Evolutionary conservation across 345 rosid genomes (phyloP), one percentile per base, ranked within the genome.

Genomic region (Atalantia buxifolia): DNA sequence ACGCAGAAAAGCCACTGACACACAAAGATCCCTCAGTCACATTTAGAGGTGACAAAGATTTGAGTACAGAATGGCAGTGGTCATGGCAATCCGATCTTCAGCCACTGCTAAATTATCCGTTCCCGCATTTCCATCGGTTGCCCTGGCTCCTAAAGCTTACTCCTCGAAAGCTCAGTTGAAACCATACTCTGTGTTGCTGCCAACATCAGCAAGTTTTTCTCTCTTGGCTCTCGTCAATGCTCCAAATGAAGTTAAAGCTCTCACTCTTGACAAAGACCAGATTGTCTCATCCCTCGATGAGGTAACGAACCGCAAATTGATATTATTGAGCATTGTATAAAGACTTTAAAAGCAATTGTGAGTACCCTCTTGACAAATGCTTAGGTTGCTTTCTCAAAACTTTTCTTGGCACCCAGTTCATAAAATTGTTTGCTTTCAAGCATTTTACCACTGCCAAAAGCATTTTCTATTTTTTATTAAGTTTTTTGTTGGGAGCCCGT

Each of bases 241-340:
- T 77, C 92, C 89, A 7, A 75, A 50, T 76, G 92, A 93, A 79
- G 97, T 97, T 75, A 86, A 87, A 78, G 94, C 95, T 35, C 73
- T 88, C 81, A 78, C 87, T 84, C 81, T 93, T 73, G 72, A 89
- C 82, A 95, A 92, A 77, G 99, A 93, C 83, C 97, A 92, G 89
- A 92, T 93, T 81, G 89, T 90, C 83, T 93, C 99, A 45, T 92
- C 95, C 62, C 79, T 95, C 82, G 84, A 88, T 64, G 88, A 92
- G 84, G 99, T 95, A 86, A 80, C 77, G 48, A 35, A 31, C 14
- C 14, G 45, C 22, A 25, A 53, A 53, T 50, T 64, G 7, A 16
- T 42, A 38, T 64, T 27, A 16, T 42, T 70, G 13, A 2, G n/a
- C 21, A 30, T 14, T 2, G 27, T 9, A 8, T 22, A 18, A 24